Evolutionary conservation across 371 early-diverging fungal species (phyloP).

Genomic region (Actinomucor elegans): DNA sequence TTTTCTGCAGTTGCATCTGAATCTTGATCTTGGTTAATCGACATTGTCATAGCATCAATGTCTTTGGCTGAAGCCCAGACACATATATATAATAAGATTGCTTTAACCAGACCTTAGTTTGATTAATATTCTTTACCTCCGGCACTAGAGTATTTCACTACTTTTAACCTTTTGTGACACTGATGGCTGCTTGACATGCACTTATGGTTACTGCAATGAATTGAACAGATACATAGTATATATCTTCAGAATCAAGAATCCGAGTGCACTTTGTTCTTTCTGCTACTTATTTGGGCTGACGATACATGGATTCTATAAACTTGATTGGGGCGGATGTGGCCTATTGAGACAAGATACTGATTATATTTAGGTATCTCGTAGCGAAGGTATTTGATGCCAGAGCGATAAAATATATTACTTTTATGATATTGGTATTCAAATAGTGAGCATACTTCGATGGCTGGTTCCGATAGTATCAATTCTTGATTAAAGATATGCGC

Average conservation of each 20-base stretch:
- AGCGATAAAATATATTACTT: background rate
- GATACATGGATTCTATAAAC: constrained; percentile 1
- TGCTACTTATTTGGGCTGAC: background rate
- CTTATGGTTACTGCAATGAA: background rate
- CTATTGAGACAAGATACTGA: background rate
- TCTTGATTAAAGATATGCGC: constrained; percentile 2
- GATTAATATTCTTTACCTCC: background rate
- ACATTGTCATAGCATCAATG: background rate
- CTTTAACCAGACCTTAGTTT: background rate
- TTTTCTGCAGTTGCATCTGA: constrained; percentile 2
- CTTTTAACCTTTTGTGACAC: background rate
- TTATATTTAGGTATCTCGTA: background rate
- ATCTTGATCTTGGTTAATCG: background rate
- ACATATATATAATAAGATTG: background rate
- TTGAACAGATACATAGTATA: background rate
- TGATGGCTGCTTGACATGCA: constrained; percentile 5
- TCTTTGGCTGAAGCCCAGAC: background rate
- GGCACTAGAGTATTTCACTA: background rate
- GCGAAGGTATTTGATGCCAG: constrained; percentile 2
- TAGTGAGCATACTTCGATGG: no score
- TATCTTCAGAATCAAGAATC: constrained; percentile 2
- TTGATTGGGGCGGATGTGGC: background rate
- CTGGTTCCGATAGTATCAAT: no score
- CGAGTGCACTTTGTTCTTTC: background rate
- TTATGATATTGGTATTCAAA: background rate